Evolutionary conservation across 2,329 filamentous ascomycete genomes (phyloP).

Genomic region (Fusarium continuum): DNA sequence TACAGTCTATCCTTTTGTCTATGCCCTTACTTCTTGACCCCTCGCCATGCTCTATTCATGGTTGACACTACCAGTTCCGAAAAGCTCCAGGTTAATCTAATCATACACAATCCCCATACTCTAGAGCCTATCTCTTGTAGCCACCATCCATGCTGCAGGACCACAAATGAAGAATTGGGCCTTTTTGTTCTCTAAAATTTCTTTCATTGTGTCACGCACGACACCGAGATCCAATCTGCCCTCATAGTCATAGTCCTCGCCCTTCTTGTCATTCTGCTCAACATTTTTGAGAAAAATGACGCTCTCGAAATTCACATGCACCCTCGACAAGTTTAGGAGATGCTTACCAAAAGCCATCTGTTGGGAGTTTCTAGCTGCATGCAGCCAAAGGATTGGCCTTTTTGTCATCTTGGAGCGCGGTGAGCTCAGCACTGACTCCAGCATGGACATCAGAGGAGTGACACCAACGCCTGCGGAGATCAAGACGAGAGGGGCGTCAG

Average conservation of each 20-base stretch:
- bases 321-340: background rate
- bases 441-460: background rate
- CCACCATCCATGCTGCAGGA: conserved; percentile 2
- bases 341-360: background rate
- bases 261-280: background rate
- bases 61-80: background rate
- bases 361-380: background rate
- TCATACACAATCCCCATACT: background rate
- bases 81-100: background rate
- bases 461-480: background rate
- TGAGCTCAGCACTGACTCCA: background rate
- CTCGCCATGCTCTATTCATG: background rate
- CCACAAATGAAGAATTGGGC: background rate
- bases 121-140: background rate
- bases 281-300: background rate
- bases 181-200: background rate
- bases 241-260: background rate
- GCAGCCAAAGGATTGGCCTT: background rate
- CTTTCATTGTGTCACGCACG: background rate
- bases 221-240: background rate
- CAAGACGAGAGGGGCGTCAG: background rate
- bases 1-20: background rate
- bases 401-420: background rate
- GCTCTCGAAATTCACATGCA: background rate
- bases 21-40: background rate